Evolutionary conservation across 495 filamentous ascomycete species (phyloP).

Genomic region (Hypoxylon rickii): DNA sequence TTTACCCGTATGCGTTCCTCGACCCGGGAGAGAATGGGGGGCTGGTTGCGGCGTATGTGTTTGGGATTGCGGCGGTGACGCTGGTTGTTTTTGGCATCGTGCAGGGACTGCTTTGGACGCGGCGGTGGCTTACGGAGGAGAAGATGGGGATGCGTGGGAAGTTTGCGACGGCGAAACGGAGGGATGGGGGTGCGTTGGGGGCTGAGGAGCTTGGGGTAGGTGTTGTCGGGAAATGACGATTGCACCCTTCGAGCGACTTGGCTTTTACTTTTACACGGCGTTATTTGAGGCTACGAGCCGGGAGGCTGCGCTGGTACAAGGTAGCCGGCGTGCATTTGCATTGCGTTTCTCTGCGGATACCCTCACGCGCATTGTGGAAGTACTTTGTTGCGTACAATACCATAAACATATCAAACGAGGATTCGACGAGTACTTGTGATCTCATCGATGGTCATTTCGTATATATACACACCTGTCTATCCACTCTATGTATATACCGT

Average conservation of each 20-base stretch:
- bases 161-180: slow-evolving; percentile 32
- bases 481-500: background rate
- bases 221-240: background rate
- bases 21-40: slow-evolving; percentile 53
- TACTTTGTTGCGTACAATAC: background rate
- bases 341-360: slow-evolving; percentile 1
- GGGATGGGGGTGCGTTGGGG: background rate
- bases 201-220: background rate
- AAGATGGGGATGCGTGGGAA: slow-evolving; percentile 53
- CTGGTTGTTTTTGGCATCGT: slow-evolving; percentile 65
- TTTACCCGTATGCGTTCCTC: slow-evolving; percentile 78
- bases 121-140: slow-evolving; percentile 57
- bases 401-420: background rate
- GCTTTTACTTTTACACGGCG: too few species aligned
- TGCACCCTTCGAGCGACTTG: too few species aligned
- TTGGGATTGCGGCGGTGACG: slow-evolving; percentile 67
- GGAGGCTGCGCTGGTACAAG: background rate
- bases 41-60: slow-evolving; percentile 58
- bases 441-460: background rate
- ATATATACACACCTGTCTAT: slow-evolving; percentile 1
- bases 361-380: background rate
- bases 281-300: too few species aligned
- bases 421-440: background rate
- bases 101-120: slow-evolving; percentile 49
- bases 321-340: background rate